Evolutionary conservation across 768 basidiomycete genomes (phyloP).

Genomic region (Tubosaeta brunneosetosa): DNA sequence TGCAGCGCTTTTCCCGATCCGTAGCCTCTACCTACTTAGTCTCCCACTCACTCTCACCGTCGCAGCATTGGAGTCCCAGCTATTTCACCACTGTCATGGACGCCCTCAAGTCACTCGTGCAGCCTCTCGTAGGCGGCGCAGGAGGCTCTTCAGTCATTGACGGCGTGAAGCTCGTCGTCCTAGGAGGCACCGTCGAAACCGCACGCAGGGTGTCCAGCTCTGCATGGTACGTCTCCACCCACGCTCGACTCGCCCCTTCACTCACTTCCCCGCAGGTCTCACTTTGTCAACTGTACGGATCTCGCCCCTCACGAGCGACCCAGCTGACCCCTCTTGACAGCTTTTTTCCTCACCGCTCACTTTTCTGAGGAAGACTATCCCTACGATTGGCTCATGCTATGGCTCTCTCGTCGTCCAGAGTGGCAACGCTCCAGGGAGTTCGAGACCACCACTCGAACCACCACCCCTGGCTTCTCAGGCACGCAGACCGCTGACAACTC

Average conservation of each 20-base stretch:
- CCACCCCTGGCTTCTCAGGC: conserved; percentile 52
- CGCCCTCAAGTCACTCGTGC: conserved; percentile 74
- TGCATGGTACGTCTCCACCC: conserved; percentile 55
- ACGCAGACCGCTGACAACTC: conserved; percentile 48
- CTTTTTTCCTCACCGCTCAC: conserved; percentile 86
- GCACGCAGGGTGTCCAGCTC: conserved; percentile 77
- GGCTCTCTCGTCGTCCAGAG: conserved; percentile 80
- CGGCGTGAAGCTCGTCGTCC: conserved; percentile 85
- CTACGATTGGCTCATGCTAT: conserved; percentile 89
- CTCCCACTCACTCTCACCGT: conserved; percentile 21
- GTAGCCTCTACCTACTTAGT: conserved; percentile 7
- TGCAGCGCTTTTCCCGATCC: conserved; percentile 8
- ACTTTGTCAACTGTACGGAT: conserved; percentile 80
- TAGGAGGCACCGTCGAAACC: conserved; percentile 85
- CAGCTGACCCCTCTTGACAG: conserved; percentile 31
- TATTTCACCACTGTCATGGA: conserved; percentile 49
- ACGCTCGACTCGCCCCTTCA: neutral
- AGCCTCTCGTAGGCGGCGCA: conserved; percentile 72
- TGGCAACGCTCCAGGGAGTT: conserved; percentile 89
- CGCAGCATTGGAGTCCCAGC: conserved; percentile 35
- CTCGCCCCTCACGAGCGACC: neutral
- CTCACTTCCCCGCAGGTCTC: conserved; percentile 48
- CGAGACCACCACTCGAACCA: conserved; percentile 77
- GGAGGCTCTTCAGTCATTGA: conserved; percentile 78
- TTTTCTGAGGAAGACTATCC: conserved; percentile 89